phyloP scores from a whole-genome alignment of 352 stramenopile species.

The Plasmopara muralis region DNA sequence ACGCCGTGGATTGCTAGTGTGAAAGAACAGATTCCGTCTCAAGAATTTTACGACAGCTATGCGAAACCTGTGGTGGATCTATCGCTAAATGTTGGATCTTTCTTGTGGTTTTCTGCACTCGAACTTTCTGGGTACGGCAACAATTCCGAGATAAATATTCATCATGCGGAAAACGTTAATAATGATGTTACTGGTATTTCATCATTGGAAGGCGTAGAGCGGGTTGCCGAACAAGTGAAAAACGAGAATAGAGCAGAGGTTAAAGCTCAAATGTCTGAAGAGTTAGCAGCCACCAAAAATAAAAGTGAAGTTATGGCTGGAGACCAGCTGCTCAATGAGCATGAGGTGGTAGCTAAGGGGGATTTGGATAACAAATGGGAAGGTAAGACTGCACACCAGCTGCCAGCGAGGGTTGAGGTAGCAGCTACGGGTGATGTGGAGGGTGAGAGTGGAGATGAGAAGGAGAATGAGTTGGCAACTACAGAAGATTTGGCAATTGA shows the following conservation, averaged over 20 bases:
- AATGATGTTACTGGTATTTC: constrained; percentile 1
- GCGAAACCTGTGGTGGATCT: constrained; percentile 34
- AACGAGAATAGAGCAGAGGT: constrained; percentile 4
- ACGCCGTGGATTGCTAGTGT: constrained; percentile 25
- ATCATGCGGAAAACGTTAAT: background rate
- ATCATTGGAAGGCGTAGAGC: constrained; percentile 1
- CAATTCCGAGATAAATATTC: constrained; percentile 1
- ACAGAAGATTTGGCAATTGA: background rate
- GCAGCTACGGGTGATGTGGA: background rate
- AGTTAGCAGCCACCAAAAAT: constrained; percentile 3
- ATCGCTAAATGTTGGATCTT: constrained; percentile 16
- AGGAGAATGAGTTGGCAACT: constrained; percentile 7
- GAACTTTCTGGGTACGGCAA: constrained; percentile 15
- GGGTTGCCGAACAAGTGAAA: constrained; percentile 1
- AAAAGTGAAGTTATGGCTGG: background rate
- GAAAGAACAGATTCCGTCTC: constrained; percentile 29
- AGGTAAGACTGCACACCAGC: background rate
- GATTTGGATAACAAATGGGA: constrained; percentile 8
- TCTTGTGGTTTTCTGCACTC: constrained; percentile 27
- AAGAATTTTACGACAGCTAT: constrained; percentile 30
- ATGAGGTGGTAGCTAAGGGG: background rate
- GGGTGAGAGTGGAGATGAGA: constrained; percentile 5
- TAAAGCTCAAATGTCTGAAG: background rate
- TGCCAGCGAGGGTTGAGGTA: background rate
- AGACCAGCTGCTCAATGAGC: background rate